Conservation (phyloP, 106 monocot species). For the Platanthera zijinensis region DNA sequence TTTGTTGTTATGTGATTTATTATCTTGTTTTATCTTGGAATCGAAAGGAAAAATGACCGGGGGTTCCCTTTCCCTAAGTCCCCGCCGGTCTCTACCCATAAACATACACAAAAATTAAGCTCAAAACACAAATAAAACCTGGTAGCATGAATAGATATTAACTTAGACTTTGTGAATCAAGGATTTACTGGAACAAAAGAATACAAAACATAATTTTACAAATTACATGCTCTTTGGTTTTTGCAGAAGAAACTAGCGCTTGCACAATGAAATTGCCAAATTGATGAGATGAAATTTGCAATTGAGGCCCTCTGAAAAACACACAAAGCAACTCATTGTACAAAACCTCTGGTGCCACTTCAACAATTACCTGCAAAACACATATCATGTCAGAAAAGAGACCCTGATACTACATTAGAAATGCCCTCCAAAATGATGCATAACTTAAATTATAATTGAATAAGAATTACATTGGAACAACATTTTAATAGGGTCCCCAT, state of each 20-base stretch:
- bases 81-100: too few species aligned
- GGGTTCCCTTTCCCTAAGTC: too few species aligned
- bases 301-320: conserved; percentile 59
- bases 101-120: too few species aligned
- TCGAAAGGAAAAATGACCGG: too few species aligned
- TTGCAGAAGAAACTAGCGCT: conserved; percentile 76
- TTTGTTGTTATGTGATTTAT: too few species aligned
- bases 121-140: too few species aligned
- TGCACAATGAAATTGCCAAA: conserved; percentile 90
- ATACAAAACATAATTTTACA: not conserved
- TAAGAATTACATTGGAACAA: not conserved
- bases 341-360: conserved; percentile 49
- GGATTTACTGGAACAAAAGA: not conserved
- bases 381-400: not conserved
- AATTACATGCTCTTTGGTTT: conserved; percentile 60
- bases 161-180: not conserved
- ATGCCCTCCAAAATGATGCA: not conserved
- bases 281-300: conserved; percentile 58
- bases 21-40: too few species aligned
- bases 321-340: conserved; percentile 37
- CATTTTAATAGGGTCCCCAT: not conserved
- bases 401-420: not conserved
- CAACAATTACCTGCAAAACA: conserved; percentile 53
- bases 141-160: not conserved
- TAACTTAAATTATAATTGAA: not conserved